Conservation (phyloP, 2,329 filamentous ascomycete genomes). For the Fusarium pseudonygamai region DNA sequence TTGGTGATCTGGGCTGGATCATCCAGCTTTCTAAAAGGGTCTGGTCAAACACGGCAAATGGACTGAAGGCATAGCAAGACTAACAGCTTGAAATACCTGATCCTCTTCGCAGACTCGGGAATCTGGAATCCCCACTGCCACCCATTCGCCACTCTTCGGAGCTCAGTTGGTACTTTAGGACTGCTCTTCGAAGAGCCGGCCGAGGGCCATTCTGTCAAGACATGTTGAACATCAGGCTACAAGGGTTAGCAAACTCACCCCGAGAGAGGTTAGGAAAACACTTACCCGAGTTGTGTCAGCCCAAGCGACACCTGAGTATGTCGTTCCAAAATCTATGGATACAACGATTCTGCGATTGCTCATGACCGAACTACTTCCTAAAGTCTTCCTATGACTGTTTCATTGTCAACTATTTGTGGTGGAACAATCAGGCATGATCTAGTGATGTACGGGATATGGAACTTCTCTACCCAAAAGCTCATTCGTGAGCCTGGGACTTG, state of each 20-base stretch:
- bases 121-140: slow-evolving; percentile 63
- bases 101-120: slow-evolving; percentile 52
- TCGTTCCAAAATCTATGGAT: slow-evolving; percentile 66
- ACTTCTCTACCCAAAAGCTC: slow-evolving; percentile 18
- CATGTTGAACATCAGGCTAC: slow-evolving; percentile 52
- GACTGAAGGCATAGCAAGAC: slow-evolving; percentile 29
- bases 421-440: slow-evolving; percentile 22
- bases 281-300: slow-evolving; percentile 54
- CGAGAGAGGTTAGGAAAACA: neutral
- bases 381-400: slow-evolving; percentile 27
- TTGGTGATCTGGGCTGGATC: slow-evolving; percentile 43
- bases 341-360: slow-evolving; percentile 56
- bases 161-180: slow-evolving; percentile 60
- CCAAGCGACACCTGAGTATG: slow-evolving; percentile 65
- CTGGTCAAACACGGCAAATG: slow-evolving; percentile 19
- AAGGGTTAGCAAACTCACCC: slow-evolving; percentile 36
- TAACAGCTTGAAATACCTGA: slow-evolving; percentile 60
- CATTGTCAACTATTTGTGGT: slow-evolving; percentile 36
- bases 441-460: slow-evolving; percentile 16
- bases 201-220: slow-evolving; percentile 58
- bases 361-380: slow-evolving; percentile 40
- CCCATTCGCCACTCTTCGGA: slow-evolving; percentile 53
- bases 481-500: slow-evolving; percentile 22
- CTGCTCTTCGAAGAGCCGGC: slow-evolving; percentile 46
- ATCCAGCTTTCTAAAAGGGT: slow-evolving; percentile 48